Evolutionary conservation across 495 filamentous ascomycete genomes (phyloP).

Genomic region (Tuber calosporum): DNA sequence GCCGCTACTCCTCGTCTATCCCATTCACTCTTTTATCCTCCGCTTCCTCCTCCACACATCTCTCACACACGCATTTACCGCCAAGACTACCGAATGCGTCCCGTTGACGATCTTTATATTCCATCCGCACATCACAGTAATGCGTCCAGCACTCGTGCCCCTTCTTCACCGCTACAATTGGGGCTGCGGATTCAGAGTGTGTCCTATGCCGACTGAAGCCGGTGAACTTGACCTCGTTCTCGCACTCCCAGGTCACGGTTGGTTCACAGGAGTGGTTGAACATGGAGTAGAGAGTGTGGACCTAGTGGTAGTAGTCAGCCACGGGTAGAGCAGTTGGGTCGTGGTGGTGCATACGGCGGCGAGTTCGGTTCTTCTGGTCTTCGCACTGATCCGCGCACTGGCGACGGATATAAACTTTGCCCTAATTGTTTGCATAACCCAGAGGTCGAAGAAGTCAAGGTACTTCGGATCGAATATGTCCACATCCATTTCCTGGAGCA

Average conservation of each 20-base stretch:
- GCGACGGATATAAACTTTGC: conserved; percentile 90
- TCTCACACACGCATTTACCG: conserved; percentile 71
- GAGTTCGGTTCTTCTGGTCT: conserved; percentile 46
- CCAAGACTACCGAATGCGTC: conserved; percentile 82
- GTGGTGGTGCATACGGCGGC: conserved; percentile 46
- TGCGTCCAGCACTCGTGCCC: conserved; percentile 85
- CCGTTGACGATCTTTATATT: conserved; percentile 71
- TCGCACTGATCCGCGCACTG: conserved; percentile 62
- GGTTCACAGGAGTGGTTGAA: conserved; percentile 94
- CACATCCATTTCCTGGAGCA: conserved; percentile 84
- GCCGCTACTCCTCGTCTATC: background rate
- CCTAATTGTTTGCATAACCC: conserved; percentile 88
- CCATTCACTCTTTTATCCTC: conserved; percentile 12
- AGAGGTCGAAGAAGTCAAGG: conserved; percentile 60
- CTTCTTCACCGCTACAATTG: conserved; percentile 56
- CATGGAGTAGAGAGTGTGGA: conserved; percentile 66
- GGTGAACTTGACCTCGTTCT: conserved; percentile 69
- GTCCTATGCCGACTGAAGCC: conserved; percentile 44
- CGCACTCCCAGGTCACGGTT: conserved; percentile 91
- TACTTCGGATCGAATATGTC: conserved; percentile 64
- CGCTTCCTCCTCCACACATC: conserved; percentile 56
- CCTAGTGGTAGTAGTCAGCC: conserved; percentile 43
- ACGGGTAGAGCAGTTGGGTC: conserved; percentile 59
- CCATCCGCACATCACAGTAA: conserved; percentile 81
- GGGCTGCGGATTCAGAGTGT: conserved; percentile 44